Base-by-base conservation (phyloP, 495 filamentous ascomycete species). In the Tricharina praecox region DNA sequence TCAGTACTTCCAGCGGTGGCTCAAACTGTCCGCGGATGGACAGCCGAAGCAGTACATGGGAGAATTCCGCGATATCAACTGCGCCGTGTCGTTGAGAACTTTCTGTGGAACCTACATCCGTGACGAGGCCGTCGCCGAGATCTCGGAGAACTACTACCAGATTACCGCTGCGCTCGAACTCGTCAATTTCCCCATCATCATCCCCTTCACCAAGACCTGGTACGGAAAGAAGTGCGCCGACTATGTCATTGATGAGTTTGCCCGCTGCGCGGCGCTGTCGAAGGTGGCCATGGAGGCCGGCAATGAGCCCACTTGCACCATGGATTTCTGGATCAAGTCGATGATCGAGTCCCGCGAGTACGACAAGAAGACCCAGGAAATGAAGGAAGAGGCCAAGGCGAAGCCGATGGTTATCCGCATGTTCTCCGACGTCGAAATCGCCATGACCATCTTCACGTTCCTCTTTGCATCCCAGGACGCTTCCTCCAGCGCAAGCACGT, bases 381-480 rank as follows among this genome's bases (percentile, higher is more conserved):
- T 76, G 59, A 85, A 85, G 42, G 67, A 67, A 37, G 75, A 80
- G 49, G 74, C 85, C 50, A 64, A 75, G 8, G 50, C 54, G 33
- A 40, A 44, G 16, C 49, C 50, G 9, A 26, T 38, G 19, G 21
- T 18, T 16, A 73, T 96, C 38, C 80, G 87, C 56, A 74, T 81
- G 26, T 97, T 97, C 66, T 77, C 75, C 64, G 81, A 97, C 58
- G 84, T 77, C 50, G 90, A 97, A 64, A 93, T 97, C 60, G 71
- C 85, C 46, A 84, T 90, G 71, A 96, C 92, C 8, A 56, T 97
- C 52, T 93, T 96, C 69, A 95, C 90, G 47, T 95, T 97, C 74
- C 72, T 97, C 44, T 97, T 97, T 67, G 90, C 92, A 40, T 93
- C 85, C 25, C 90, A 97, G 66, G 90, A 97, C 63, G 90, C 90